phyloP scores from a whole-genome alignment of 1,139 yeast genomes.

The Suhomyces maxii region DNA sequence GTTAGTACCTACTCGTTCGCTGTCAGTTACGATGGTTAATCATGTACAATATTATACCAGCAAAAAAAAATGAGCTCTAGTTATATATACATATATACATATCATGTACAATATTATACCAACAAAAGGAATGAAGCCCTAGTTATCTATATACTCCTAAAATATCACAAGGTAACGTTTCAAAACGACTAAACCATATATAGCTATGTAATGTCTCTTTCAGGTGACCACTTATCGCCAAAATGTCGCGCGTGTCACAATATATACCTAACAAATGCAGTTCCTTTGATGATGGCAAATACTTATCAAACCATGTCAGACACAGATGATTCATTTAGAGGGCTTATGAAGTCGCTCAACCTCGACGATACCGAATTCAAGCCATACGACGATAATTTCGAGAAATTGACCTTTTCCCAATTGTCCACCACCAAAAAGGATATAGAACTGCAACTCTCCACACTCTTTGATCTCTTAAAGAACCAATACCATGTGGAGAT shows the following conservation, averaged over 20 bases:
- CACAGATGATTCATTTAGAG: conserved; percentile 26
- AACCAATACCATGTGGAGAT: conserved; percentile 49
- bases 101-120: not conserved
- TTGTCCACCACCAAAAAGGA: conserved; percentile 30
- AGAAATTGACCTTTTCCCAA: conserved; percentile 25
- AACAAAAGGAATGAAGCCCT: not conserved
- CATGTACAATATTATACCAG: not conserved
- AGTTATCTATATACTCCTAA: not conserved
- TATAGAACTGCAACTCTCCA: conserved; percentile 35
- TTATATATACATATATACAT: no score
- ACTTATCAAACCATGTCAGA: conserved; percentile 3
- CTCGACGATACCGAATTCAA: conserved; percentile 29
- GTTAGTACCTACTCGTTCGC: conserved; percentile 49
- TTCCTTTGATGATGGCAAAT: not conserved
- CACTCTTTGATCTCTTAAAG: conserved; percentile 34
- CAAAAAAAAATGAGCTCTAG: not conserved
- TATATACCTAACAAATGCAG: no score
- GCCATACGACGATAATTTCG: conserved; percentile 22
- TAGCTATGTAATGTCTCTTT: no score
- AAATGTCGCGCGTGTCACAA: no score
- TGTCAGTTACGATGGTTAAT: conserved; percentile 26
- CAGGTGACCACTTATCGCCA: no score
- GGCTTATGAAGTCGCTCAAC: conserved; percentile 43
- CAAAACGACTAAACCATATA: no score
- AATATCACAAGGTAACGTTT: no score